Conservation (phyloP, 176 grass and related monocot species). For the Avena insularis region DNA sequence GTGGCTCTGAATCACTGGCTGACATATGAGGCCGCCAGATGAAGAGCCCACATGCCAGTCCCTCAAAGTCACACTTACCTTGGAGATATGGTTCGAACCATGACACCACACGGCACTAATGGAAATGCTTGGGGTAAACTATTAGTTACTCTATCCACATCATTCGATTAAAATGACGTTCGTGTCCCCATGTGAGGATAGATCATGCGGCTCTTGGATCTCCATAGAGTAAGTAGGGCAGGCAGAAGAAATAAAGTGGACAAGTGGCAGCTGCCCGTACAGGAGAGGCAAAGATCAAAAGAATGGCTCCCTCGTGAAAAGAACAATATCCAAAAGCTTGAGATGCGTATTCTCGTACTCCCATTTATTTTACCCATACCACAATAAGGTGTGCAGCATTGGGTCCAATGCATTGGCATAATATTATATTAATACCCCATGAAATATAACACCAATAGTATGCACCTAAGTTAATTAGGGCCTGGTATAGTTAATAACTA, state of each 20-base stretch:
- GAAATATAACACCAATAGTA: background rate
- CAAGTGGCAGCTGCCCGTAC: slow-evolving; percentile 44
- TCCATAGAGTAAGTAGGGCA: background rate
- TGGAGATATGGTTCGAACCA: too few species aligned
- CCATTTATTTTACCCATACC: slow-evolving; percentile 34
- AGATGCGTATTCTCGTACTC: slow-evolving; percentile 66
- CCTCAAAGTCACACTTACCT: too few species aligned
- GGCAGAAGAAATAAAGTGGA: background rate
- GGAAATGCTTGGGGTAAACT: slow-evolving; percentile 20
- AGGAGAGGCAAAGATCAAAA: slow-evolving; percentile 30
- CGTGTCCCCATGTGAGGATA: background rate
- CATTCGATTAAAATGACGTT: background rate
- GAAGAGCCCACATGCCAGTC: too few species aligned
- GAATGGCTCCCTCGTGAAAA: slow-evolving; percentile 34
- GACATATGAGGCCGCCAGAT: too few species aligned
- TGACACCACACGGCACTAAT: background rate
- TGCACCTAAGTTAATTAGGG: background rate
- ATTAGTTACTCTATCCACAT: background rate
- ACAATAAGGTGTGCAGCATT: background rate
- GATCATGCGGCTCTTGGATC: background rate
- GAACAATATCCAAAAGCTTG: slow-evolving; percentile 57
- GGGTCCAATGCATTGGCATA: background rate
- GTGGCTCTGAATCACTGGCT: too few species aligned
- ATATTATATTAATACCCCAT: slow-evolving; percentile 9
- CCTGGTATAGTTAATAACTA: slow-evolving; percentile 24